A percentile compares a stretch with the other conserved stretches of the same genome.
These are phyloP conservation scores for Tuber calosporum DNA, from an alignment of 495 filamentous ascomycete genomes.

Conservation along the genomic window DNA sequence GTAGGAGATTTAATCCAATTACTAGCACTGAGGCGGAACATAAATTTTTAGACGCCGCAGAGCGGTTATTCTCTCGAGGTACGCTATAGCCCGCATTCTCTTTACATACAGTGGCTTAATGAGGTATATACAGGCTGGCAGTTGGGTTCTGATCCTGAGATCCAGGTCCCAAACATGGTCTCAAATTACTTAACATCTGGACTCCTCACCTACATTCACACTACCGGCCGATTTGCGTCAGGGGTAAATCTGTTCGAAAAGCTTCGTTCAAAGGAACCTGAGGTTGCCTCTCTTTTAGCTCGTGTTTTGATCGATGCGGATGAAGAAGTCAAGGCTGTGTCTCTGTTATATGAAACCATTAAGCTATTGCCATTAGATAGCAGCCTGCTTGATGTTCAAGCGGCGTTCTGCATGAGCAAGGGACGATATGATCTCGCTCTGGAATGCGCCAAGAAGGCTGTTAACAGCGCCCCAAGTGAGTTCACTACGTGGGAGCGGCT, in stretches of 20 bases:
- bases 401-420: constrained; percentile 84
- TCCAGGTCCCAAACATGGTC: constrained; percentile 92
- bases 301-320: constrained; percentile 85
- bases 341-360: constrained; percentile 76
- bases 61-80: constrained; percentile 92
- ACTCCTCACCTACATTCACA: constrained; percentile 91
- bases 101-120: constrained; percentile 12
- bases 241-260: constrained; percentile 98
- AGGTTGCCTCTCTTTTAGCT: constrained; percentile 86
- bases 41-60: constrained; percentile 89
- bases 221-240: constrained; percentile 87
- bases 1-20: constrained; percentile 91
- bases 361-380: constrained; percentile 94
- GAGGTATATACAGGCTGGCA: constrained; percentile 62
- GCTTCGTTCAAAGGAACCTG: constrained; percentile 77
- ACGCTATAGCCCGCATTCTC: constrained; percentile 22
- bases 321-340: constrained; percentile 90
- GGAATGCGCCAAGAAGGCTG: constrained; percentile 86
- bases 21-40: constrained; percentile 96
- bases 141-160: constrained; percentile 91
- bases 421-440: constrained; percentile 77
- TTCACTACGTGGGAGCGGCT: constrained; percentile 94
- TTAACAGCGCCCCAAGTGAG: constrained; percentile 89
- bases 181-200: constrained; percentile 98
- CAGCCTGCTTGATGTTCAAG: constrained; percentile 84